Conservation (phyloP, 2,329 filamentous ascomycete genomes). For the Cladosporium sp. region DNA sequence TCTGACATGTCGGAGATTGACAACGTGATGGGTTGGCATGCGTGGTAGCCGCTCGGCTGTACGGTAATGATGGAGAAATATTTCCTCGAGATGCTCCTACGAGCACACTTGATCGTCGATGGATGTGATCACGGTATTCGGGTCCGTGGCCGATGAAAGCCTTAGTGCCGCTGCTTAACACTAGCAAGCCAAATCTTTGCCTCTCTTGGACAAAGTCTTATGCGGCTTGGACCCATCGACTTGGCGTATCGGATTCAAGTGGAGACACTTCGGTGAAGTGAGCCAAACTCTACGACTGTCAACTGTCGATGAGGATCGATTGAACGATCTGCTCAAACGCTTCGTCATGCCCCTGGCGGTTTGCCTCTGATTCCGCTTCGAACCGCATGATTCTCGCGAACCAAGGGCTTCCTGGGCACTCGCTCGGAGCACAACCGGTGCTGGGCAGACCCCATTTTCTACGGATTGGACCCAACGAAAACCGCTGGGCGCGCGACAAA, state of each 20-base stretch:
- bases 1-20: neutral
- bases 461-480: conserved; percentile 11
- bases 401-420: neutral
- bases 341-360: neutral
- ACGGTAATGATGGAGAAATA: neutral
- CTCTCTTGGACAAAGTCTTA: conserved; percentile 9
- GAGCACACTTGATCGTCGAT: conserved; percentile 6
- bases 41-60: neutral
- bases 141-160: conserved; percentile 1
- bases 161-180: conserved; percentile 11
- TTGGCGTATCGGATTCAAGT: conserved; percentile 9
- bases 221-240: neutral
- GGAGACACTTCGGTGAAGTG: neutral
- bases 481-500: conserved; percentile 1
- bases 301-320: conserved; percentile 5
- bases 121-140: conserved; percentile 2
- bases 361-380: neutral
- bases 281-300: too few relatives aligned
- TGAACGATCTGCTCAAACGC: conserved; percentile 12
- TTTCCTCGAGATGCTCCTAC: neutral
- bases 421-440: neutral
- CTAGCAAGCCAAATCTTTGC: conserved; percentile 12
- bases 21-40: neutral
- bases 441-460: conserved; percentile 8
- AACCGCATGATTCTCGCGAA: conserved; percentile 1